A percentile compares a stretch with the other conserved stretches of the same genome.
Conservation (phyloP, 2,329 filamentous ascomycete genomes). For the Trichoderma sp. region DNA sequence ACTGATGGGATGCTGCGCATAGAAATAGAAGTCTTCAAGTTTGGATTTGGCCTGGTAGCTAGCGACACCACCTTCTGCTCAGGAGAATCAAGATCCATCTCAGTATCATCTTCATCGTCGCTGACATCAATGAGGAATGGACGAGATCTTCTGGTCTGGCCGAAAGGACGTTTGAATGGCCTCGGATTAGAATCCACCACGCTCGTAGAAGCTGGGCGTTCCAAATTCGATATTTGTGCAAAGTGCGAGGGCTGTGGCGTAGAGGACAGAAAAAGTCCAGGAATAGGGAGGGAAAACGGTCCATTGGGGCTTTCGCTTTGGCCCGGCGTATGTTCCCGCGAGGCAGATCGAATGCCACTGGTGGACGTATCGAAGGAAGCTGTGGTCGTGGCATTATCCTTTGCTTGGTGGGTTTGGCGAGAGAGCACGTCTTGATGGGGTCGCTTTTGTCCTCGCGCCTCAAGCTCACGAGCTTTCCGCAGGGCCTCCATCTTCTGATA, state of each 20-base stretch:
- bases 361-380: neutral
- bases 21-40: slow-evolving; percentile 36
- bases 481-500: slow-evolving; percentile 77
- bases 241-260: slow-evolving; percentile 27
- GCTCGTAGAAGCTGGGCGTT: slow-evolving; percentile 62
- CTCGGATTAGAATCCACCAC: slow-evolving; percentile 56
- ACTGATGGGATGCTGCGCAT: slow-evolving; percentile 47
- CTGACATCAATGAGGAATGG: slow-evolving; percentile 81
- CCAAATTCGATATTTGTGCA: slow-evolving; percentile 29
- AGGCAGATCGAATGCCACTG: neutral
- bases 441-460: slow-evolving; percentile 38
- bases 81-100: slow-evolving; percentile 64
- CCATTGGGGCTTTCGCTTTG: slow-evolving; percentile 7
- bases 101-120: slow-evolving; percentile 65
- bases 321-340: neutral
- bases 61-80: slow-evolving; percentile 40
- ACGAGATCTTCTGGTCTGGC: slow-evolving; percentile 55
- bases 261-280: slow-evolving; percentile 37
- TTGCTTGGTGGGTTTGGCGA: neutral
- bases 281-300: slow-evolving; percentile 31
- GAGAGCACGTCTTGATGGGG: slow-evolving; percentile 13
- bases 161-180: slow-evolving; percentile 59
- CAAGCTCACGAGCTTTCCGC: slow-evolving; percentile 55
- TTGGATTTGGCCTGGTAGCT: slow-evolving; percentile 31
- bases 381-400: neutral